Percentiles rank a stretch among this genome's conserved stretches.
phyloP scores from a whole-genome alignment of 2,329 filamentous ascomycete genomes.

The Epichloe aotearoae region DNA sequence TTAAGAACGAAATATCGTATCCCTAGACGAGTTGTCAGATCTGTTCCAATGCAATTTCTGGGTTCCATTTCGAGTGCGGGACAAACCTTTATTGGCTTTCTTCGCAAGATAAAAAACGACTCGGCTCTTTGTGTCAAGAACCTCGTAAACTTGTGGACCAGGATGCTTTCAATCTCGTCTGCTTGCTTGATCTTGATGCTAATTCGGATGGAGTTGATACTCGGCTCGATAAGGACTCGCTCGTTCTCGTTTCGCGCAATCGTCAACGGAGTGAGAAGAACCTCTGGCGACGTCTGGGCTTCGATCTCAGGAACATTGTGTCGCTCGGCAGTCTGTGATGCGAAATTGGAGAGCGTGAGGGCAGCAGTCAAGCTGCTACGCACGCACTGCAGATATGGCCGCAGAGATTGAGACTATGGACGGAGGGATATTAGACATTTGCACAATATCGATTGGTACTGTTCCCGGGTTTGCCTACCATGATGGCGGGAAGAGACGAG shows the following conservation, averaged over 20 bases:
- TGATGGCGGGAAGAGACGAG: background rate
- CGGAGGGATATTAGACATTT: background rate
- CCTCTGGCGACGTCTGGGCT: conserved; percentile 82
- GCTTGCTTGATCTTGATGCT: conserved; percentile 99
- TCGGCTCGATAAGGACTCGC: conserved; percentile 88
- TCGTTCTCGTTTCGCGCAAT: conserved; percentile 95
- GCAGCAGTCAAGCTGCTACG: conserved; percentile 88
- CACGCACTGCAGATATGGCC: conserved; percentile 92
- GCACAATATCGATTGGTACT: background rate
- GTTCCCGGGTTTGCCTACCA: background rate
- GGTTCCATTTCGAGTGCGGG: background rate
- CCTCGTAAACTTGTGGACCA: conserved; percentile 96
- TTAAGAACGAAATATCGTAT: conserved; percentile 97
- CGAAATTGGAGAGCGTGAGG: conserved; percentile 83
- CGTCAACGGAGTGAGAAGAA: conserved; percentile 79
- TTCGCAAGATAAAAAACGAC: conserved; percentile 88
- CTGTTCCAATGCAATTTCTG: background rate
- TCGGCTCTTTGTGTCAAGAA: conserved; percentile 95
- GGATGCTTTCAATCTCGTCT: conserved; percentile 94
- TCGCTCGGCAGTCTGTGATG: conserved; percentile 87
- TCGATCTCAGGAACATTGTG: conserved; percentile 98
- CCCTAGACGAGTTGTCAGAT: conserved; percentile 40
- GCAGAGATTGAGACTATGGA: conserved; percentile 78
- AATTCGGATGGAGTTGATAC: conserved; percentile 91
- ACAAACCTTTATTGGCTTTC: conserved; percentile 84